Evolutionary conservation across 78 protist species (phyloP), one percentile per base, ranked within the genome.

Genomic region (Protostelium mycophagum): DNA sequence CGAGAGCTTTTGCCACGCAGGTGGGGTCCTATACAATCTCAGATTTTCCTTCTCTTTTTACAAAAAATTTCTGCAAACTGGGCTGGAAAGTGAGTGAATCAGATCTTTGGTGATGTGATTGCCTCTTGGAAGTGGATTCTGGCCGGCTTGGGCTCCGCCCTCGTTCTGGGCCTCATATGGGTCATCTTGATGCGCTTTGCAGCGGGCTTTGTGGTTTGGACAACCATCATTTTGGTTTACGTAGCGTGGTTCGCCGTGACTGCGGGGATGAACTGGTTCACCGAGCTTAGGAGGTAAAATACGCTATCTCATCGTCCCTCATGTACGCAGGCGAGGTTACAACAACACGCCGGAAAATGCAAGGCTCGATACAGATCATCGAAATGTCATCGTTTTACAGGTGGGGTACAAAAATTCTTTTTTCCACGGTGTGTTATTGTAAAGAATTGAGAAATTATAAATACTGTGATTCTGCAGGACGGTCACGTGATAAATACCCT

Each of bases 181-280:
- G 88, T 95, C 10, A 87, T 88, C 73, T 25, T 95, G n/a, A 63
- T 95, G 38, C 83, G 94, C 63, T 86, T 92, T 51, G 86, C 93
- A 29, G 96, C 94, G 5, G 96, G 95, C 83, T 31, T 91, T 34
- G 91, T 95, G 0, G 93, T 94, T 28, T 95, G 96, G 96, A 1
- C 88, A 1, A 95, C 95, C 28, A 91, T 95, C 31, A 23, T 92
- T 0, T 5, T 51, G 73, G 73, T 51, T 16, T 51, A 51, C 16
- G 73, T 51, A 5, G 31, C 16, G 31, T 51, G 5, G 31, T 25
- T 51, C 73, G 73, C 73, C 16, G 31, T 51, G 31, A 25, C 73
- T 51, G 73, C 16, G 31, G 5, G 5, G 5, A 5, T 51, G 16
- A 25, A 25, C 73, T 16, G 5, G 16, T 51, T 51, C 31, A 16